Conservation (phyloP, 495 filamentous ascomycete genomes). For the Daldinia caldariorum region DNA sequence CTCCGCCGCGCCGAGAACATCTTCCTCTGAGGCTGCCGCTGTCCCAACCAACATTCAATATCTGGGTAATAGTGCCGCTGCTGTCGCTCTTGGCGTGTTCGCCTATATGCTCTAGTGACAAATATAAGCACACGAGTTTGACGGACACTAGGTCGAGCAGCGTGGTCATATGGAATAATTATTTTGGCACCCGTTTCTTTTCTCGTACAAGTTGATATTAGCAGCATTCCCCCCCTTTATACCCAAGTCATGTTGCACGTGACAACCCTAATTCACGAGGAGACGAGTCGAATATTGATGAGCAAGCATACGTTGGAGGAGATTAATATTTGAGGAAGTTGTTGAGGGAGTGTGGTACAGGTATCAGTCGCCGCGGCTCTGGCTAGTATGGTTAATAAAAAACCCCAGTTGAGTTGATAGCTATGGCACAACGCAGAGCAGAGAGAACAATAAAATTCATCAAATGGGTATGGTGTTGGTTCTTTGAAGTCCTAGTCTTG, state of each 20-base stretch:
- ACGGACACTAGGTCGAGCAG: slow-evolving; percentile 5
- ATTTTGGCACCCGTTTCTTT: slow-evolving; percentile 27
- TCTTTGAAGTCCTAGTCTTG: not conserved
- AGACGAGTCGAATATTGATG: slow-evolving; percentile 41
- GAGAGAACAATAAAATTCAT: slow-evolving; percentile 39
- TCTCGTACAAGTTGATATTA: slow-evolving; percentile 5
- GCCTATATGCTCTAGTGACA: slow-evolving; percentile 49
- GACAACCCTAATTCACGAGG: slow-evolving; percentile 41
- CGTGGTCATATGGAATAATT: slow-evolving; percentile 17
- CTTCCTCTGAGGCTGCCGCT: slow-evolving; percentile 42
- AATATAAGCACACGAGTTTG: slow-evolving; percentile 18
- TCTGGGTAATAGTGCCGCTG: slow-evolving; percentile 51
- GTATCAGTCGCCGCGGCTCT: slow-evolving; percentile 22
- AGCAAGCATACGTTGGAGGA: slow-evolving; percentile 38
- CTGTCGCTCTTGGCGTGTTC: slow-evolving; percentile 49
- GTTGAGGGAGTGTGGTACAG: slow-evolving; percentile 26
- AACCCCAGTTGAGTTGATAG: slow-evolving; percentile 8
- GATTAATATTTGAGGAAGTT: slow-evolving; percentile 37
- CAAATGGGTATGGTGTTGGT: not conserved
- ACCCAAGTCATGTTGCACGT: slow-evolving; percentile 41
- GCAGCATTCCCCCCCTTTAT: slow-evolving; percentile 22
- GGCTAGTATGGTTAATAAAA: slow-evolving; percentile 17
- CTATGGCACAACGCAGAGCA: slow-evolving; percentile 31
- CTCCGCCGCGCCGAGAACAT: slow-evolving; percentile 29
- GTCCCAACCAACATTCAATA: slow-evolving; percentile 47